These are phyloP conservation scores for Torulaspora pretoriensis DNA, from an alignment of 1,139 yeast genomes.

Conservation along the genomic window DNA sequence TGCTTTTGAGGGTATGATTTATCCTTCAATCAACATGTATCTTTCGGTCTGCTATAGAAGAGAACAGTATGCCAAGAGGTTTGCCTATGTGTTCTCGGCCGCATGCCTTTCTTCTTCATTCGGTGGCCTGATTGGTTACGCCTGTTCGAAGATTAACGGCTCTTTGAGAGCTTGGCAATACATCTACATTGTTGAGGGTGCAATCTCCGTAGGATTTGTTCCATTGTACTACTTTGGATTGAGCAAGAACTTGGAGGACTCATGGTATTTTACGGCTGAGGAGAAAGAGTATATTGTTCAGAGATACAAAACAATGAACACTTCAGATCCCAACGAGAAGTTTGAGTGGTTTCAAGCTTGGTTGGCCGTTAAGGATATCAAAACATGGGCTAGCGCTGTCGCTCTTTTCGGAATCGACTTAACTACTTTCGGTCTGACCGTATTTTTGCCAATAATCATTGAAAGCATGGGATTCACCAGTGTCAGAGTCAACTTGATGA, in stretches of 20 bases:
- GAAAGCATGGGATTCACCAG: constrained; percentile 44
- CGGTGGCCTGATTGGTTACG: constrained; percentile 47
- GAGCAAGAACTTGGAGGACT: constrained; percentile 28
- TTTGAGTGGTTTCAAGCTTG: constrained; percentile 44
- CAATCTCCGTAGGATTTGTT: constrained; percentile 49
- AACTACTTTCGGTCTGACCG: constrained; percentile 46
- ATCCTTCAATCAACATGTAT: constrained; percentile 44
- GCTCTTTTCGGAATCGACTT: constrained; percentile 48
- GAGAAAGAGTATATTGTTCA: constrained; percentile 47
- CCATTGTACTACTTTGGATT: constrained; percentile 37
- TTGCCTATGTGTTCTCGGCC: constrained; percentile 42
- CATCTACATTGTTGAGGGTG: constrained; percentile 54
- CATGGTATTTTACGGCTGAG: constrained; percentile 45
- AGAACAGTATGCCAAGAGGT: constrained; percentile 43
- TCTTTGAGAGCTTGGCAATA: constrained; percentile 50
- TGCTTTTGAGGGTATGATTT: constrained; percentile 53
- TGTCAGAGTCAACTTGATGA: constrained; percentile 46
- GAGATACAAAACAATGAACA: constrained; percentile 41
- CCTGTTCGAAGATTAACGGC: constrained; percentile 41
- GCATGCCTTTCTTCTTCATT: constrained; percentile 46
- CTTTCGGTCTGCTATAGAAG: constrained; percentile 41
- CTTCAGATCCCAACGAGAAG: constrained; percentile 38
- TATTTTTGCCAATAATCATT: constrained; percentile 47
- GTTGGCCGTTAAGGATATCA: constrained; percentile 41
- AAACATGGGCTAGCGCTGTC: constrained; percentile 40